phyloP scores from a whole-genome alignment of 2,329 filamentous ascomycete species.

The Dactylellina haptotyla region DNA sequence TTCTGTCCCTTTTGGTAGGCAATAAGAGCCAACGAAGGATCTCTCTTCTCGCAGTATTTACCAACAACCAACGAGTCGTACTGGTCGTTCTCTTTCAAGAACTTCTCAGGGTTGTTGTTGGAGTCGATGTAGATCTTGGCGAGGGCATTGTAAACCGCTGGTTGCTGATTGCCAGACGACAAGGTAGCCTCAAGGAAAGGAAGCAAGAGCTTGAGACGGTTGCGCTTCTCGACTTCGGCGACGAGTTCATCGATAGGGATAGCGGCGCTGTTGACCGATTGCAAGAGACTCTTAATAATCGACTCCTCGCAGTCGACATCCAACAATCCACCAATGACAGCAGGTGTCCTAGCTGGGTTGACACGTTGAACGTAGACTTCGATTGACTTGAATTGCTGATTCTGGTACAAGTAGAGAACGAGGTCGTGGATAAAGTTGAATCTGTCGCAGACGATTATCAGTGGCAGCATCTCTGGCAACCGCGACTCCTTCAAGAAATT shows the following conservation, averaged over 20 bases:
- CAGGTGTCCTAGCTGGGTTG: conserved; percentile 88
- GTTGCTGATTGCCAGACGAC: conserved; percentile 89
- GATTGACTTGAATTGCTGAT: conserved; percentile 98
- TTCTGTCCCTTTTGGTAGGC: conserved; percentile 97
- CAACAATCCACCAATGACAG: conserved; percentile 89
- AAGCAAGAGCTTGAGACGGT: conserved; percentile 91
- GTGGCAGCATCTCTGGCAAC: conserved; percentile 87
- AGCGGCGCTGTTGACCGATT: conserved; percentile 81
- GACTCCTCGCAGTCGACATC: conserved; percentile 97
- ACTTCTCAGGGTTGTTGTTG: conserved; percentile 97
- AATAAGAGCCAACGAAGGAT: conserved; percentile 94
- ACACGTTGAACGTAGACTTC: conserved; percentile 98
- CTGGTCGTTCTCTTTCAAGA: conserved; percentile 95
- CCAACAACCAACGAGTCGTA: conserved; percentile 92
- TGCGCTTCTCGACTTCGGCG: conserved; percentile 91
- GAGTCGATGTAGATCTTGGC: conserved; percentile 99
- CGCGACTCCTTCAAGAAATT: conserved; percentile 99
- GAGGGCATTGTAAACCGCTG: conserved; percentile 94
- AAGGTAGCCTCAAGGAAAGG: conserved; percentile 96
- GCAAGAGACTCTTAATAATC: conserved; percentile 91
- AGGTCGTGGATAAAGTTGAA: conserved; percentile 99
- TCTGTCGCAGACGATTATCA: conserved; percentile 99
- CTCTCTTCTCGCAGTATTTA: conserved; percentile 98
- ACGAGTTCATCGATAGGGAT: conserved; percentile 97
- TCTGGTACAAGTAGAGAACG: conserved; percentile 96